These are phyloP conservation scores for Solanum lycopersicoides DNA, from an alignment of 257 asterid species.

Conservation along the genomic window DNA sequence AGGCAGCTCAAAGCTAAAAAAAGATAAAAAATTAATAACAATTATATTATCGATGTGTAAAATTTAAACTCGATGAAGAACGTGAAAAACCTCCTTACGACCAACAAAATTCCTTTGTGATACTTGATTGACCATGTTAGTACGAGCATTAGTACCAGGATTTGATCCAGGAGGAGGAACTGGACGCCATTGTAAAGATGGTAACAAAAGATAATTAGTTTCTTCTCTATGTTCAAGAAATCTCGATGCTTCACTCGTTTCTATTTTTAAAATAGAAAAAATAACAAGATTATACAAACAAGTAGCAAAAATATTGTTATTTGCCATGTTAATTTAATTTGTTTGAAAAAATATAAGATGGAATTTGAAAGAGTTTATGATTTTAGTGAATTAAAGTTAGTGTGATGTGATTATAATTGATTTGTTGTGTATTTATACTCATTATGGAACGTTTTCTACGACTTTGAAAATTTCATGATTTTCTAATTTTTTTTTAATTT, in stretches of 20 bases:
- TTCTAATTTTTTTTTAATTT: neutral
- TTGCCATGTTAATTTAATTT: neutral
- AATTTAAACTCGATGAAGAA: neutral
- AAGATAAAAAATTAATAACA: neutral
- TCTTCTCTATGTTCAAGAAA: constrained; percentile 27
- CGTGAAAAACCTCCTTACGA: neutral
- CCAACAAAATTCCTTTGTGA: neutral
- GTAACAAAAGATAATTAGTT: neutral
- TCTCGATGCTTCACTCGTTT: constrained; percentile 20
- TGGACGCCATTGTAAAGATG: neutral
- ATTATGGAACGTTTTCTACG: neutral
- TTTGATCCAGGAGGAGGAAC: neutral
- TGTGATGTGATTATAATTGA: neutral
- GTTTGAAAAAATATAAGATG: neutral
- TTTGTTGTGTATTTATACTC: constrained; percentile 3
- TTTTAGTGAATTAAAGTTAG: neutral
- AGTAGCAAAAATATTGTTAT: neutral
- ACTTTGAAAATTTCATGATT: neutral
- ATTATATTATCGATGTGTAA: neutral
- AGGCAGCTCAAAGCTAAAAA: neutral
- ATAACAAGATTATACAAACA: neutral
- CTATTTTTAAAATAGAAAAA: neutral
- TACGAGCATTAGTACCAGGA: neutral
- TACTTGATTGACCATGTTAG: neutral
- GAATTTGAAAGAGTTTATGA: neutral